phyloP scores from a whole-genome alignment of 495 filamentous ascomycete genomes.

The Thermothielavioides terrestris region DNA sequence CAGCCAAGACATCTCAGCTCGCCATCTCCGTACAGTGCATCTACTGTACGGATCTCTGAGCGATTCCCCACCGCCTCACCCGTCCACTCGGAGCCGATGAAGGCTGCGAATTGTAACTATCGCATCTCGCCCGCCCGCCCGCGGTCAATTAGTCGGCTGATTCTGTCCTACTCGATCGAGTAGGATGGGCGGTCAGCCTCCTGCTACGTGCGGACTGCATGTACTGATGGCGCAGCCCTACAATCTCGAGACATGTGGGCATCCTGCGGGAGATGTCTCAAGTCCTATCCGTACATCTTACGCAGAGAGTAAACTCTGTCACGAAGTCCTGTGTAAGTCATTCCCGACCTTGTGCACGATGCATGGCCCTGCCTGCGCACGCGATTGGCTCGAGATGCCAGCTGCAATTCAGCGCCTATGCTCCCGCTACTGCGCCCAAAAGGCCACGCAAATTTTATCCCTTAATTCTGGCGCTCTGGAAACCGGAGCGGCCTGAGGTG shows the following conservation, averaged over 20 bases:
- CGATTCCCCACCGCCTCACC: neutral
- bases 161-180: neutral
- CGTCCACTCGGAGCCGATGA: neutral
- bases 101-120: neutral
- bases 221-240: no score
- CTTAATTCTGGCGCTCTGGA: no score
- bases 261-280: no score
- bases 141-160: no score
- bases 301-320: no score
- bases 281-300: no score
- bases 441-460: no score
- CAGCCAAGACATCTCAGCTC: constrained; percentile 10
- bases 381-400: constrained; percentile 1
- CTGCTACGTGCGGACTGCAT: no score
- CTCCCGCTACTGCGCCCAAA: neutral
- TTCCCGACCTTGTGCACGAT: neutral
- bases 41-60: neutral
- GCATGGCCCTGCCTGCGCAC: neutral
- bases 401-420: neutral
- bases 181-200: no score
- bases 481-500: constrained; percentile 5
- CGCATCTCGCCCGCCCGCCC: no score
- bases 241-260: no score
- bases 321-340: no score
- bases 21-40: constrained; percentile 9